Evolutionary conservation across 768 basidiomycete species (phyloP), one percentile per base, ranked within the genome.

Genomic region (Exidia glandulosa): DNA sequence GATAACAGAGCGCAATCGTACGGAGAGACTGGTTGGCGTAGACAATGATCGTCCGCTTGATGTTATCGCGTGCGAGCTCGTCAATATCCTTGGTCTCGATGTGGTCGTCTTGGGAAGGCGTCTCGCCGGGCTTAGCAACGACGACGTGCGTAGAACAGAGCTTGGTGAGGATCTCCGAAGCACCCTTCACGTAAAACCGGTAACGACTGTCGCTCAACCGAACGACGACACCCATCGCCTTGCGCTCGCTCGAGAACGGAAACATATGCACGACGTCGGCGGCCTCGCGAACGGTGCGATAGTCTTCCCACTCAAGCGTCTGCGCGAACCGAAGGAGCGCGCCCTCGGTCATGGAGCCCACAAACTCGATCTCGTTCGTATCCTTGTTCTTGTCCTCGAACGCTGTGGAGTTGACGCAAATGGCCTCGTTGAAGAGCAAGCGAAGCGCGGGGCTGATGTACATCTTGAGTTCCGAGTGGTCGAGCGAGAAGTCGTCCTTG

Each of bases 21-120:
- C 95, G 84, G 10, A 97, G 84, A 13, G 85, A 88, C 75, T 98
- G 95, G 71, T 94, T 94, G 66, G 94, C 94, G 71, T 99, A 98
- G 73, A 96, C 95, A 64, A 95, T 94, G 72, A 94, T 97, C 16
- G 95, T 97, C 52, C 90, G 82, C 30, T 79, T 81, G 69, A 97
- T 91, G 69, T 97, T 97, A 67, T 88, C 86, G 61, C 78, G 76
- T 14, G 86, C 83, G 19, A 85, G 74, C 12, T 81, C 75, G 65
- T 84, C 84, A 60, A 96, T 91, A 1, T 71, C 71, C 60, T 69
- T 73, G 13, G 64, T 68, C 32, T 70, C 64, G 2, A 65, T 62
- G 32, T 66, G 63, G 0, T 67, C 70, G 29, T 65, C 62, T 1
- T 68, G 64, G 23, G 64, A 57, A 16, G 69, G 66, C 12, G 71